phyloP scores from a whole-genome alignment of 441 rosid genomes.

The Erodium chrysanthum region DNA sequence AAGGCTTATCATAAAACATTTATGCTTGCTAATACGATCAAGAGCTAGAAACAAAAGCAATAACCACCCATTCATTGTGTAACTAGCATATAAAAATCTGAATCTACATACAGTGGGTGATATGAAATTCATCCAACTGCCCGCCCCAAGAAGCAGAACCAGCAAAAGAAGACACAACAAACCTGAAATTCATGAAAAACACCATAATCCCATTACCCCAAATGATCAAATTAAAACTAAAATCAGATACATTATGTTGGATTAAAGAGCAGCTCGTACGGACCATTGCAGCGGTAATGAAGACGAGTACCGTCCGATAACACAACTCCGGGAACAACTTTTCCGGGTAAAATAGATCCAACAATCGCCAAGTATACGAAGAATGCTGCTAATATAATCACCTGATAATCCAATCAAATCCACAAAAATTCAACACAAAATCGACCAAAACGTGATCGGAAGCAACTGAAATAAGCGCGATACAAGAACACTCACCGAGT shows the following conservation, averaged over 20 bases:
- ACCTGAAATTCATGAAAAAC: slow-evolving; percentile 33
- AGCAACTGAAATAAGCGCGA: not conserved
- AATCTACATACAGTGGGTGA: slow-evolving; percentile 48
- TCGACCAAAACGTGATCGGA: slow-evolving; percentile 4
- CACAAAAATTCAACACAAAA: not conserved
- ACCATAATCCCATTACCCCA: slow-evolving; percentile 7
- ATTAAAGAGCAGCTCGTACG: not conserved
- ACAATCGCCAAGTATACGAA: slow-evolving; percentile 62
- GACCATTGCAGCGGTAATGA: slow-evolving; percentile 73
- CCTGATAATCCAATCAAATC: slow-evolving; percentile 35
- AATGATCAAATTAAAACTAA: not conserved
- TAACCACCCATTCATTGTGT: not conserved
- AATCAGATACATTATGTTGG: too few species aligned
- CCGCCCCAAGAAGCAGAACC: slow-evolving; percentile 51
- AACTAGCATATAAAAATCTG: not conserved
- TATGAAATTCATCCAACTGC: slow-evolving; percentile 42
- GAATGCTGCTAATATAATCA: slow-evolving; percentile 35
- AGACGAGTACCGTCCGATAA: slow-evolving; percentile 63
- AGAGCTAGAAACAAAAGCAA: not conserved
- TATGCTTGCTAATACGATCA: too few species aligned
- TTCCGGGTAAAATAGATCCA: slow-evolving; percentile 61
- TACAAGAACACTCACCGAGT: slow-evolving; percentile 40
- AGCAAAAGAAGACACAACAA: slow-evolving; percentile 44
- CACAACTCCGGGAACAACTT: slow-evolving; percentile 55
- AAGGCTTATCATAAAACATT: too few species aligned